Conservation (phyloP, 352 stramenopile genomes). For the Globisporangium irregulare region DNA sequence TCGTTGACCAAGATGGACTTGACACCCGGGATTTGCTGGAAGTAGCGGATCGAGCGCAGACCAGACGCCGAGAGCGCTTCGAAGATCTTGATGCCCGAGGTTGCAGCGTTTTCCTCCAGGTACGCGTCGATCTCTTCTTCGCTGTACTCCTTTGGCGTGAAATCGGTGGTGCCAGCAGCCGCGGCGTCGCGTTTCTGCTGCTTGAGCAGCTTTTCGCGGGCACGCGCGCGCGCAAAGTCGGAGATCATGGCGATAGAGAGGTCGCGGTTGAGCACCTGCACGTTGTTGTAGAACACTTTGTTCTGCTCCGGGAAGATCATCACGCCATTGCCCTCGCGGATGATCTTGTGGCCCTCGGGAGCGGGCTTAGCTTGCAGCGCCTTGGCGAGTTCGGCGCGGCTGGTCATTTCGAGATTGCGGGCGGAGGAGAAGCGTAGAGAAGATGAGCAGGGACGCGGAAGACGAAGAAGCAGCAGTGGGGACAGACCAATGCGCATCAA, state of each 20-base stretch:
- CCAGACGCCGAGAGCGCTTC: conserved; percentile 98
- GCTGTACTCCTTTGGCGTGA: conserved; percentile 47
- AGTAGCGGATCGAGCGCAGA: conserved; percentile 98
- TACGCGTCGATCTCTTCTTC: conserved; percentile 78
- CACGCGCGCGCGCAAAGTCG: conserved; percentile 92
- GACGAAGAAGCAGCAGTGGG: background rate
- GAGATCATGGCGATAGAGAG: conserved; percentile 98
- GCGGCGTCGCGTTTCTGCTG: conserved; percentile 61
- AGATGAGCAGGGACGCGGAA: conserved; percentile 5
- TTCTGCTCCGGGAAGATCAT: conserved; percentile 90
- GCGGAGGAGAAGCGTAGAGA: conserved; percentile 14
- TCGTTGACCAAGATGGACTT: conserved; percentile 99
- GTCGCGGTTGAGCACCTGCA: conserved; percentile 98
- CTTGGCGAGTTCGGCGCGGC: conserved; percentile 52
- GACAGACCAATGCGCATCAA: conserved; percentile 13
- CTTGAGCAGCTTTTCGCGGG: conserved; percentile 65
- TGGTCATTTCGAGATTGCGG: conserved; percentile 26
- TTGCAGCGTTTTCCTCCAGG: conserved; percentile 55
- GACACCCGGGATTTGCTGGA: conserved; percentile 97
- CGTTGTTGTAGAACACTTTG: conserved; percentile 93
- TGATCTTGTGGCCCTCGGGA: conserved; percentile 79
- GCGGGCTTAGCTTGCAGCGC: conserved; percentile 59
- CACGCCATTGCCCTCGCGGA: conserved; percentile 86
- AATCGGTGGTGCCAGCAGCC: conserved; percentile 29
- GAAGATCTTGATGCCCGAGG: conserved; percentile 95